Evolutionary conservation across 1,139 yeast species (phyloP).

Genomic region (Ogataea hybrid): DNA sequence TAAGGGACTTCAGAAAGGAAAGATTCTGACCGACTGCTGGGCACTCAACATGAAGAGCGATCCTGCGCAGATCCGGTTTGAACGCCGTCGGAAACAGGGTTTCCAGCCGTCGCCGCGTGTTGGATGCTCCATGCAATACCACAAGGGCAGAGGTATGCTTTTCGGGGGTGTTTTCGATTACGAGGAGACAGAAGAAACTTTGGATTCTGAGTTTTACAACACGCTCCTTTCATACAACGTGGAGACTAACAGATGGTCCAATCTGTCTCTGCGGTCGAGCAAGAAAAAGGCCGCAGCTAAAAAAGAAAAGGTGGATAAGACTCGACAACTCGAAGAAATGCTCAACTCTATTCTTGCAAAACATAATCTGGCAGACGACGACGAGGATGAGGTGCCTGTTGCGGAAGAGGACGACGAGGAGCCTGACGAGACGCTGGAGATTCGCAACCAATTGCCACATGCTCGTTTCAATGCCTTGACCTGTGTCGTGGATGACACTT

Average conservation of each 20-base stretch:
- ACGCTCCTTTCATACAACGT: conserved; percentile 78
- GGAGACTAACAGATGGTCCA: conserved; percentile 88
- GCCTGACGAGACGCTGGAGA: conserved; percentile 46
- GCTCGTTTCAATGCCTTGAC: conserved; percentile 85
- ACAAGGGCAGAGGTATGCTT: conserved; percentile 87
- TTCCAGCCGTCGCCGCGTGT: conserved; percentile 88
- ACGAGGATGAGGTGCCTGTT: conserved; percentile 37
- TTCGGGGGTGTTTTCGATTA: conserved; percentile 96
- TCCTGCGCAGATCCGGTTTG: conserved; percentile 79
- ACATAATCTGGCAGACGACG: conserved; percentile 58
- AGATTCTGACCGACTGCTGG: conserved; percentile 90
- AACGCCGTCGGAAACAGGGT: conserved; percentile 85
- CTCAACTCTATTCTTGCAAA: conserved; percentile 72
- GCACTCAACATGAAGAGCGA: conserved; percentile 82
- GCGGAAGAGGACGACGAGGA: conserved; percentile 37
- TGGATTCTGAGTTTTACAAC: conserved; percentile 83
- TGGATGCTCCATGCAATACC: conserved; percentile 89
- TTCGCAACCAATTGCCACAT: conserved; percentile 71
- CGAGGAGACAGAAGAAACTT: conserved; percentile 91
- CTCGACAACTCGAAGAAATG: conserved; percentile 80
- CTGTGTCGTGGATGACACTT: conserved; percentile 79
- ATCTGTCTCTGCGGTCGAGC: conserved; percentile 62
- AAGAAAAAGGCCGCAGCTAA: conserved; percentile 47
- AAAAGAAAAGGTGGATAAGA: conserved; percentile 55
- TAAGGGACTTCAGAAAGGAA: conserved; percentile 88